Base-by-base conservation (phyloP, 805 yeast genomes). In the Lipomyces orientalis region DNA sequence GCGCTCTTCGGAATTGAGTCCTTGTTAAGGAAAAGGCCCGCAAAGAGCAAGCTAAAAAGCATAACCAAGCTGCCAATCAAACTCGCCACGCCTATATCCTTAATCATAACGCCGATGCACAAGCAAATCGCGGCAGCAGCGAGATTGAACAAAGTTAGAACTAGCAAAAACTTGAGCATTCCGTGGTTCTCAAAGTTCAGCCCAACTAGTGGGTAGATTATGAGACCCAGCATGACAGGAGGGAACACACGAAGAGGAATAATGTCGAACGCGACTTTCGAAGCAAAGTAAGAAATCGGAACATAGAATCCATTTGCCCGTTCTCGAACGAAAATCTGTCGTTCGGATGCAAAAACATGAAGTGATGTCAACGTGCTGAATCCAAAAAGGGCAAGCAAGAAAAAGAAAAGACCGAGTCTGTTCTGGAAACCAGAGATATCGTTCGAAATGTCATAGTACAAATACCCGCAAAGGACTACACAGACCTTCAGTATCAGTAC, bases 401-500 rank as follows among this genome's bases (percentile, higher is more conserved):
- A 95, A 82, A 95, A 94, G 79, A 95, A 95, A 67, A 95, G 81
- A 0, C 99, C 99, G 71, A 95, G 83, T 73, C 99, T 84, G 79
- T 95, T 95, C 78, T 95, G 99, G 82, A 95, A 95, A 0, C 99
- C 99, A 74, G 97, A 88, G 64, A 95, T 94, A 77, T 94, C 97
- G 76, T 92, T 90, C 54, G 88, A 82, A 33, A 94, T 88, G 75
- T 92, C 84, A 79, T 88, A 94, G 78, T 95, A 95, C 54, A 95
- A 81, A 60, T 86, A 86, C 0, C 98, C 97, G 78, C 97, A 88
- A 79, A 94, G 90, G 3, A 88, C 60, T 64, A 37, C n/a, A 5
- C 12, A 25, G n/a, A 35, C n/a, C n/a, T n/a, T n/a, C n/a, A n/a
- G 2, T 12, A 54, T 60, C 55, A 64, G 61, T 49, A 46, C 10